phyloP scores from a whole-genome alignment of 352 stramenopile species.

The Phytophthora sojae region DNA sequence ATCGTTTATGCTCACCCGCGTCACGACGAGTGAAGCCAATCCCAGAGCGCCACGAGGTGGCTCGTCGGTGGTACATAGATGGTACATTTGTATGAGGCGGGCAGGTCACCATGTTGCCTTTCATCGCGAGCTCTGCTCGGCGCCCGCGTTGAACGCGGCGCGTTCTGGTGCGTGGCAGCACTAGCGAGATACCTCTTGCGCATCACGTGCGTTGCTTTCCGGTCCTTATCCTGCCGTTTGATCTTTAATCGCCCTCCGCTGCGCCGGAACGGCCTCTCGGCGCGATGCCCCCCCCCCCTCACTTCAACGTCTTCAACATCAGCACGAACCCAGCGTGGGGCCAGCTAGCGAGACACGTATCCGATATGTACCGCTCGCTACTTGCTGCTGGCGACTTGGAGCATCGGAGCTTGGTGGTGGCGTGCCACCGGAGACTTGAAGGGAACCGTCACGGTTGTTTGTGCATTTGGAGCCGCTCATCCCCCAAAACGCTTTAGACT shows the following conservation, averaged over 20 bases:
- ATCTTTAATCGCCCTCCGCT: background rate
- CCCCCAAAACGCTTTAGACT: background rate
- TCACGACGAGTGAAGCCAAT: background rate
- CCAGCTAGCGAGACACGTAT: background rate
- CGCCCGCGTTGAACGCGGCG: too few relatives aligned
- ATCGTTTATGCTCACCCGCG: background rate
- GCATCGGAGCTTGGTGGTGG: background rate
- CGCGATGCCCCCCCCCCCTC: background rate
- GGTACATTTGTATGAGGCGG: background rate
- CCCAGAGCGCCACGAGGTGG: background rate
- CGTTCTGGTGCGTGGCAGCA: slow-evolving; percentile 1
- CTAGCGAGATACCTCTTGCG: background rate
- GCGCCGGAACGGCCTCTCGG: background rate
- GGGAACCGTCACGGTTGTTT: background rate
- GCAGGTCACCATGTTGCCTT: background rate
- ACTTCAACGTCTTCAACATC: slow-evolving; percentile 5
- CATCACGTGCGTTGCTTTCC: background rate
- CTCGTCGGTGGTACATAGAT: background rate
- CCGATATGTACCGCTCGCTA: background rate
- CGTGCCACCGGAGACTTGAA: background rate
- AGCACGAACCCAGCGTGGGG: background rate
- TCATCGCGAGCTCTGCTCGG: background rate
- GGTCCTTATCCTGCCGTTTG: background rate
- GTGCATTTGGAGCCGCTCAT: slow-evolving; percentile 1
- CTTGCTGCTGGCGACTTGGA: background rate